Percentiles rank a stretch among this genome's conserved stretches.
These are phyloP conservation scores for Bifiguratus adelaidae DNA, from an alignment of 192 early-diverging fungal genomes.

Conservation along the genomic window DNA sequence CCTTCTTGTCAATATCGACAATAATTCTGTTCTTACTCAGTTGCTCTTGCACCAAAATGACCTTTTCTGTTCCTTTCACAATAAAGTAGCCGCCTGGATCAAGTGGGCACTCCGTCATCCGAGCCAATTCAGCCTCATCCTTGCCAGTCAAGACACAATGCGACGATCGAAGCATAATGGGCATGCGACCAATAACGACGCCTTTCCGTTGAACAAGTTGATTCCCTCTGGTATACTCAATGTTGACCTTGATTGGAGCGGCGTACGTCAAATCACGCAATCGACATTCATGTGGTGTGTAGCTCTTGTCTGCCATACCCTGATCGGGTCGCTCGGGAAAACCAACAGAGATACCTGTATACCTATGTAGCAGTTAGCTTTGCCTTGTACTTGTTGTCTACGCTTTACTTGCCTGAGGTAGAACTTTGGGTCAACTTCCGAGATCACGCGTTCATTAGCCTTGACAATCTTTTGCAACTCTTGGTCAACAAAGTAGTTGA, in stretches of 20 bases:
- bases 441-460: slow-evolving; percentile 82
- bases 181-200: slow-evolving; percentile 85
- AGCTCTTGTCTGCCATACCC: slow-evolving; percentile 52
- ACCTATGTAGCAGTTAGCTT: slow-evolving; percentile 43
- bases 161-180: slow-evolving; percentile 89
- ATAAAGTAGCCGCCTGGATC: slow-evolving; percentile 99
- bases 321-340: slow-evolving; percentile 73
- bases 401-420: slow-evolving; percentile 79
- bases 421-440: slow-evolving; percentile 90
- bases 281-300: slow-evolving; percentile 94
- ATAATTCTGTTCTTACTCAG: slow-evolving; percentile 98
- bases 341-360: slow-evolving; percentile 79
- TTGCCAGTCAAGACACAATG: slow-evolving; percentile 75
- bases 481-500: slow-evolving; percentile 96
- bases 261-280: slow-evolving; percentile 94
- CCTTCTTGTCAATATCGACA: slow-evolving; percentile 77
- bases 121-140: slow-evolving; percentile 72
- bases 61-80: slow-evolving; percentile 92
- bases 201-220: slow-evolving; percentile 70
- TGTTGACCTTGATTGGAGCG: slow-evolving; percentile 82
- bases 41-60: slow-evolving; percentile 97
- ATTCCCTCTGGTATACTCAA: slow-evolving; percentile 82
- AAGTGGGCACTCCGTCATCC: slow-evolving; percentile 87
- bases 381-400: too few species aligned
- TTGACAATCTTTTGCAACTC: slow-evolving; percentile 91